These are phyloP conservation scores for Arthroderma sp. DNA, from an alignment of 2,329 filamentous ascomycete species.

Conservation along the genomic window DNA sequence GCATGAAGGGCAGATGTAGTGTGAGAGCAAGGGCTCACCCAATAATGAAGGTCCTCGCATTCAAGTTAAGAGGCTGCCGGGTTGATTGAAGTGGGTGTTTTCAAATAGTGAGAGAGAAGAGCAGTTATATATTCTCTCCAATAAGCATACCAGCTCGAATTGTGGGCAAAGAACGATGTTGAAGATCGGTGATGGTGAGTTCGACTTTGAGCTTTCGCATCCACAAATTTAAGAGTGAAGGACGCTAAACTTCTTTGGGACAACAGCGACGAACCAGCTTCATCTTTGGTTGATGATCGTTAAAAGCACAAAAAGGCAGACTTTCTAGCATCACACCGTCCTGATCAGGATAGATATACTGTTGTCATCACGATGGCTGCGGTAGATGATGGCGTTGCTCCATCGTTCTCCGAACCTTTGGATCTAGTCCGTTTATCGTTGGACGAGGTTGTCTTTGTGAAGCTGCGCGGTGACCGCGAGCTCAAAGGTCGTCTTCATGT, in stretches of 20 bases:
- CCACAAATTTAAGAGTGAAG: not conserved
- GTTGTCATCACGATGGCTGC: constrained; percentile 56
- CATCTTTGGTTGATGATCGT: constrained; percentile 1
- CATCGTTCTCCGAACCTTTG: constrained; percentile 75
- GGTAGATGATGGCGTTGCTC: constrained; percentile 54
- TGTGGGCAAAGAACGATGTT: no score
- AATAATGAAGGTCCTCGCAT: constrained; percentile 17
- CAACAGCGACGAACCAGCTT: not conserved
- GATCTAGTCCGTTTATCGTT: constrained; percentile 89
- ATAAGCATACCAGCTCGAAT: no score
- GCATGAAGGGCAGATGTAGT: constrained; percentile 15
- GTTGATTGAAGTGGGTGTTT: no score
- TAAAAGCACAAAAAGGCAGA: not conserved
- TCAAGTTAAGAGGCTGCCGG: no score
- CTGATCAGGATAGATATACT: no score
- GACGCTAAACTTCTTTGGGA: constrained; percentile 15
- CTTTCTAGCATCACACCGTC: not conserved
- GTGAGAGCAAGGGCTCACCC: constrained; percentile 19
- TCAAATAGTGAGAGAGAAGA: no score
- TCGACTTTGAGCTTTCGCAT: not conserved
- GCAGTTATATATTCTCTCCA: no score
- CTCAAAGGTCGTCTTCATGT: constrained; percentile 92
- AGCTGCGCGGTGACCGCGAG: constrained; percentile 89
- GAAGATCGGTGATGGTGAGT: no score
- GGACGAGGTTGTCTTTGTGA: constrained; percentile 94